Base-by-base conservation (phyloP, 495 filamentous ascomycete genomes). In the Jackrogersella multiformis region DNA sequence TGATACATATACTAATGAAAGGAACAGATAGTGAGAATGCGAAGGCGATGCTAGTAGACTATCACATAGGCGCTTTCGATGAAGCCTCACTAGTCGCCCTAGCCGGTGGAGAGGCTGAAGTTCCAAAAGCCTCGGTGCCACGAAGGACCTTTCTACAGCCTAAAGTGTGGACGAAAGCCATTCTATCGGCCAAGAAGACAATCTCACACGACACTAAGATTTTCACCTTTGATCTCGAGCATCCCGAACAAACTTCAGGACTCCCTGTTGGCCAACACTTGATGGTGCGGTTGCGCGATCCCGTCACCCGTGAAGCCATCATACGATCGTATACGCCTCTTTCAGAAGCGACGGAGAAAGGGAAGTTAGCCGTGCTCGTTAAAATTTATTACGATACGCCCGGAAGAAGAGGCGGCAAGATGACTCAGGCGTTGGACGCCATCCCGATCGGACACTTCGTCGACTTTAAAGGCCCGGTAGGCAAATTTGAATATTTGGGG, bases 261-360 rank as follows among this genome's bases (percentile, higher is more conserved):
- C 84, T 97, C 2, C 94, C 94, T 5, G 86, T 90, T 15, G 94
- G 94, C 34, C 92, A 97, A 66, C 94, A 98, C 79, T 81, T 98
- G 0, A 90, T 97, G 85, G 85, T 98, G 75, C 91, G 91, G 15
- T 80, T 97, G 24, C 84, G 84, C 57, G 91, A 95, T 72, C 85
- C 88, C 1, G 82, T 78, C 2, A 88, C 86, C 1, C 76, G 84
- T 15, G 87, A 93, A 73, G 79, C 87, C 28, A 90, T 97, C 68
- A 93, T 97, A 71, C 85, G 94, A 28, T 87, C 90, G 1, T 98
- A 98, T 76, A 98, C 94, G 2, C 94, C 94, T 5, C 87, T 97
- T 46, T 93, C 92, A 0, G 81, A 89, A 16, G 83, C 78, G 7
- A 73, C 73, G 4, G 79, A 87, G 30, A 77, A 78, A 51, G 94